A percentile compares a stretch with the other conserved stretches of the same genome.
Conservation (phyloP, 768 basidiomycete species). For the Trametes maxima region DNA sequence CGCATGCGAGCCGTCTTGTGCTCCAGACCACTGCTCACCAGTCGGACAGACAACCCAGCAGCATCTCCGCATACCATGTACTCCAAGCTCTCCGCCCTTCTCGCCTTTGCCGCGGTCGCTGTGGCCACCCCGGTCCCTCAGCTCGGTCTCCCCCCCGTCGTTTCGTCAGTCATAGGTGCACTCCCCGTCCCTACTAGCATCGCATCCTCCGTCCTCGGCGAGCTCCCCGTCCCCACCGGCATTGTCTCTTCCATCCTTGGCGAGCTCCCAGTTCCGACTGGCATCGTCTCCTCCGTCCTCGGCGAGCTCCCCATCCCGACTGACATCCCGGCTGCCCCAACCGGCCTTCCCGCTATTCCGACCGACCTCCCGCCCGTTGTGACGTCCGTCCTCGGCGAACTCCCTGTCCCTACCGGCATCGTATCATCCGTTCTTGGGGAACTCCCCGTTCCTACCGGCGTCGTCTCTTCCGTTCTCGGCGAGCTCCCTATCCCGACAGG, state of each 20-base stretch:
- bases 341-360: not conserved
- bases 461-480: not conserved
- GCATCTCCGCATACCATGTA: too few species aligned
- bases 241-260: constrained; percentile 4
- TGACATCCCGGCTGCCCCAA: not conserved
- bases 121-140: too few species aligned
- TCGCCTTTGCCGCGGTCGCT: too few species aligned
- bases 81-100: too few species aligned
- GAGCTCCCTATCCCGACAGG: not conserved
- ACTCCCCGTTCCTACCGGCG: constrained; percentile 1
- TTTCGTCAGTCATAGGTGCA: too few species aligned
- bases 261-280: not conserved
- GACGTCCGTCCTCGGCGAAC: not conserved
- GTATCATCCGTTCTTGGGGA: not conserved
- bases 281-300: constrained; percentile 1
- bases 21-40: too few species aligned
- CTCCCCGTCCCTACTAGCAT: not conserved
- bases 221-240: constrained; percentile 2
- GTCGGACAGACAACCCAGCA: too few species aligned
- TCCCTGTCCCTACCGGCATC: not conserved
- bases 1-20: too few species aligned
- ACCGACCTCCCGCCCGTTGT: not conserved
- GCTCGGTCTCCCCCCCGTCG: too few species aligned
- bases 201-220: not conserved
- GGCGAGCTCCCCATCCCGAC: constrained; percentile 4